A percentile compares a stretch with the other conserved stretches of the same genome.
These are phyloP conservation scores for Francoa sonchifolia DNA, from an alignment of 441 rosid species.

Conservation along the genomic window DNA sequence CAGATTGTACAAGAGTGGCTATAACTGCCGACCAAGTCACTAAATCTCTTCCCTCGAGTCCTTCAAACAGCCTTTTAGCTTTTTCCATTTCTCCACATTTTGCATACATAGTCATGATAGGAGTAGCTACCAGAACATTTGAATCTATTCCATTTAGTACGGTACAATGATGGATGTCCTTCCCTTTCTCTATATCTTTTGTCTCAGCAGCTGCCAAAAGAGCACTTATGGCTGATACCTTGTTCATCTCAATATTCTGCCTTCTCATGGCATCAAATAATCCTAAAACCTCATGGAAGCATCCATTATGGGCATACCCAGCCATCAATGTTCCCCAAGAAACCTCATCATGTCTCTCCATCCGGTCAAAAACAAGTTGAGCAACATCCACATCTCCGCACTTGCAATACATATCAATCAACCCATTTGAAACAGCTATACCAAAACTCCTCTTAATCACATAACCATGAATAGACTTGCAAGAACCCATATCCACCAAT, in stretches of 20 bases:
- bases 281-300: slow-evolving; percentile 18
- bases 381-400: slow-evolving; percentile 22
- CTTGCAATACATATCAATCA: slow-evolving; percentile 32
- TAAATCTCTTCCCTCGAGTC: slow-evolving; percentile 25
- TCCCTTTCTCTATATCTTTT: slow-evolving; percentile 26
- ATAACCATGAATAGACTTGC: slow-evolving; percentile 29
- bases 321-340: slow-evolving; percentile 33
- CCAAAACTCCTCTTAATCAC: slow-evolving; percentile 22
- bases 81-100: slow-evolving; percentile 35
- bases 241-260: slow-evolving; percentile 22
- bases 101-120: slow-evolving; percentile 44
- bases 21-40: slow-evolving; percentile 58
- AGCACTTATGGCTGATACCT: slow-evolving; percentile 28
- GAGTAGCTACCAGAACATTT: slow-evolving; percentile 34
- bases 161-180: slow-evolving; percentile 24
- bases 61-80: slow-evolving; percentile 26
- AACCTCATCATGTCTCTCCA: slow-evolving; percentile 17
- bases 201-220: slow-evolving; percentile 42
- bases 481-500: slow-evolving; percentile 15
- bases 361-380: slow-evolving; percentile 18
- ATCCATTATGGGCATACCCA: slow-evolving; percentile 27
- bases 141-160: slow-evolving; percentile 20
- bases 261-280: slow-evolving; percentile 21
- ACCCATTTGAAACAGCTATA: slow-evolving; percentile 13
- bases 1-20: slow-evolving; percentile 34